Conservation (phyloP, 345 rosid species). For the Rhizophora mangle region DNA sequence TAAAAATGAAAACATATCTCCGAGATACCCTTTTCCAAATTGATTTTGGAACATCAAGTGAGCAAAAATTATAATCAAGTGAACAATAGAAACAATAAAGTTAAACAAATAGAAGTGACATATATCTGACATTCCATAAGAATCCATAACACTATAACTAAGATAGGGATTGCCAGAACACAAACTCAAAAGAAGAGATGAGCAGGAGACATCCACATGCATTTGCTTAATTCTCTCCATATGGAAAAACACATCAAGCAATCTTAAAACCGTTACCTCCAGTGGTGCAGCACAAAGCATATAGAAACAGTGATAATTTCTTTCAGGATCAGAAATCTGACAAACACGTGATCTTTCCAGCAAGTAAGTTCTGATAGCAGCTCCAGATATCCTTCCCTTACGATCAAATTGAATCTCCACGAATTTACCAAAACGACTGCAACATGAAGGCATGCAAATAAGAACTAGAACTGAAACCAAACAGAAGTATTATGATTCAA, state of each 20-base stretch:
- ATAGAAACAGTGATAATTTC: conserved; percentile 75
- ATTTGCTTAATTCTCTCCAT: not conserved
- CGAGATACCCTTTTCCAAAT: no score
- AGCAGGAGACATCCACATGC: not conserved
- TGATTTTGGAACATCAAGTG: no score
- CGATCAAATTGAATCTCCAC: conserved; percentile 89
- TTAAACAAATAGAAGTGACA: not conserved
- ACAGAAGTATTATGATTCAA: not conserved
- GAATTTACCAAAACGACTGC: conserved; percentile 86
- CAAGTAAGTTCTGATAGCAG: conserved; percentile 74
- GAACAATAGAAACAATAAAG: not conserved
- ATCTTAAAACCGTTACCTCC: conserved; percentile 37
- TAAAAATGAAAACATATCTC: no score
- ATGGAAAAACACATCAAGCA: not conserved
- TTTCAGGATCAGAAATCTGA: conserved; percentile 76
- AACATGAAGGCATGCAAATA: not conserved
- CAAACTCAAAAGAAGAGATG: no score
- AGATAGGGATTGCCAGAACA: not conserved
- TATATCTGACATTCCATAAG: not conserved
- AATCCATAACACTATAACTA: not conserved
- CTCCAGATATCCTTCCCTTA: conserved; percentile 83
- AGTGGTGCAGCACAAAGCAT: conserved; percentile 71
- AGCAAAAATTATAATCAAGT: no score
- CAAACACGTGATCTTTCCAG: conserved; percentile 82
- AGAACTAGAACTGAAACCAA: not conserved